Percentiles rank a stretch among this genome's conserved stretches.
These are phyloP conservation scores for Aspergillus pseudotamarii DNA, from an alignment of 2,329 filamentous ascomycete species.

Conservation along the genomic window DNA sequence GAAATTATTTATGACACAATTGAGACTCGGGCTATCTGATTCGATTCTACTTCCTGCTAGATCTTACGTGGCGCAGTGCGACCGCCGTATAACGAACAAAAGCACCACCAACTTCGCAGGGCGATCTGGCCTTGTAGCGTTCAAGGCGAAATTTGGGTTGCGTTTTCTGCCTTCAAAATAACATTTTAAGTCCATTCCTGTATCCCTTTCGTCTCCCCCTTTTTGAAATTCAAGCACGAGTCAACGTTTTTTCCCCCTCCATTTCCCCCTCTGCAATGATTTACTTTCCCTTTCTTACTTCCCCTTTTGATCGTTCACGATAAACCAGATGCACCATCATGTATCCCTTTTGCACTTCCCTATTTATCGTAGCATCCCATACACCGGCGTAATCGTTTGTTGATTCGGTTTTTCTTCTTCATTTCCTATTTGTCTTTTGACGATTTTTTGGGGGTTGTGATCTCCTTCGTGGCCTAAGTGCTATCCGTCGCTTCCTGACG, in stretches of 20 bases:
- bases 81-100: slow-evolving; percentile 6
- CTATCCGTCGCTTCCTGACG: slow-evolving; percentile 2
- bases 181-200: background rate
- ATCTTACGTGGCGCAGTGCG: slow-evolving; percentile 8
- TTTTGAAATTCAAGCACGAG: slow-evolving; percentile 9
- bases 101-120: slow-evolving; percentile 4
- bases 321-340: slow-evolving; percentile 53
- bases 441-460: slow-evolving; percentile 7
- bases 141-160: background rate
- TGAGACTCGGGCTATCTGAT: slow-evolving; percentile 17
- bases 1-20: slow-evolving; percentile 19
- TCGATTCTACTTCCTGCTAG: slow-evolving; percentile 18
- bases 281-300: slow-evolving; percentile 13
- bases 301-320: slow-evolving; percentile 38
- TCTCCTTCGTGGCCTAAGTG: slow-evolving; percentile 4
- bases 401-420: slow-evolving; percentile 31
- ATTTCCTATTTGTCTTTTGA: slow-evolving; percentile 18
- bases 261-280: slow-evolving; percentile 13
- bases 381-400: slow-evolving; percentile 43
- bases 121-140: background rate
- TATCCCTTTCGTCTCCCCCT: background rate
- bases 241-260: slow-evolving; percentile 17
- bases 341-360: slow-evolving; percentile 39
- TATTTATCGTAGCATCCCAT: slow-evolving; percentile 40
- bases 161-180: background rate